Percentiles rank a stretch among this genome's conserved stretches.
These are phyloP conservation scores for Dendrothele bispora DNA, from an alignment of 768 basidiomycete genomes.

Conservation along the genomic window DNA sequence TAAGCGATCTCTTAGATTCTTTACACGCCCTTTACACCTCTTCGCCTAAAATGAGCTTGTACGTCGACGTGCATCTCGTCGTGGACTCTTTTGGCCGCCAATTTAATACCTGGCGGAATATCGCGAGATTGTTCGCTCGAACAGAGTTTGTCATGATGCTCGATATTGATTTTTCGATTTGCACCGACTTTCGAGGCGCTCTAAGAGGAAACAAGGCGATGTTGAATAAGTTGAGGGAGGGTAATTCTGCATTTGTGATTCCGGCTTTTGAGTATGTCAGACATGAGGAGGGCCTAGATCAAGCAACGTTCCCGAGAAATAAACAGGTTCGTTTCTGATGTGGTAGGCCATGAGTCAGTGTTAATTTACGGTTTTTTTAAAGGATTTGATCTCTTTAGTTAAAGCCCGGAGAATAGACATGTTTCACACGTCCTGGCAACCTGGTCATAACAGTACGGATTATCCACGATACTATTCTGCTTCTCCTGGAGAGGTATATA, in stretches of 20 bases:
- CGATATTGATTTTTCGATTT: constrained; percentile 85
- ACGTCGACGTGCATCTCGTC: constrained; percentile 86
- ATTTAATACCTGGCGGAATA: constrained; percentile 90
- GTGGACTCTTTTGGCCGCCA: constrained; percentile 80
- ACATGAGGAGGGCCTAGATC: constrained; percentile 62
- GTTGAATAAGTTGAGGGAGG: constrained; percentile 52
- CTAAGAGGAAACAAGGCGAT: constrained; percentile 45
- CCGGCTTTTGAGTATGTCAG: constrained; percentile 83
- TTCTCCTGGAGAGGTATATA: constrained; percentile 67
- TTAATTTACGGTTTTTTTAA: too few species aligned
- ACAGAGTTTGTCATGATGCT: constrained; percentile 89
- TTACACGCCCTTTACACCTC: constrained; percentile 69
- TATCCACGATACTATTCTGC: constrained; percentile 68
- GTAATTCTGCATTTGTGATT: constrained; percentile 71
- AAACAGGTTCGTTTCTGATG: constrained; percentile 54
- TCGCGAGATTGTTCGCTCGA: constrained; percentile 79
- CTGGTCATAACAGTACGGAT: constrained; percentile 82
- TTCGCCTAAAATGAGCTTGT: constrained; percentile 60
- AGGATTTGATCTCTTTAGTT: constrained; percentile 63
- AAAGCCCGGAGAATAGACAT: constrained; percentile 57
- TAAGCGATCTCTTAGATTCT: constrained; percentile 53
- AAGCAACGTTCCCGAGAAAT: constrained; percentile 59
- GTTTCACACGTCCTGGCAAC: constrained; percentile 78
- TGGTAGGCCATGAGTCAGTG: not conserved
- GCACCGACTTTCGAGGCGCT: constrained; percentile 73